Base-by-base conservation (phyloP, 2,329 filamentous ascomycete species). In the Paracorniculantispora psalliotae region DNA sequence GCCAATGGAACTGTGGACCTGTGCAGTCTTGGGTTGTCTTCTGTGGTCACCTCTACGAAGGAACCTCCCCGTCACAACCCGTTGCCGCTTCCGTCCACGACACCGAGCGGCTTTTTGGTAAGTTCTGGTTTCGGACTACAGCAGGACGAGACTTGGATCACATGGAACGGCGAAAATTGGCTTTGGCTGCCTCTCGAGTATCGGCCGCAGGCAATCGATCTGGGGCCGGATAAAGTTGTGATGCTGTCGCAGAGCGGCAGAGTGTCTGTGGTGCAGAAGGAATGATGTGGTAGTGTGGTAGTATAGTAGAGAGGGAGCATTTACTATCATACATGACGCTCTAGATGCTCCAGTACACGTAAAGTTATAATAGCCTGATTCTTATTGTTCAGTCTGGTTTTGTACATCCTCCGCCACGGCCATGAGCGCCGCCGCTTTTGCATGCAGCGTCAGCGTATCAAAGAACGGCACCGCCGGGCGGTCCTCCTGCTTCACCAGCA, bases 401-500 rank as follows among this genome's bases (percentile, higher is more conserved):
- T 25, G 8, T 3, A 50, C n/a, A 19, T 43, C 37, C 2, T 57
- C 47, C 8, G 19, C 37, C 6, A 51, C 35, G 8, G 47, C 55
- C 25, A 8, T 10, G 13, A 51, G 46, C 13, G 61, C 62, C 9
- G 61, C 62, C 5, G 57, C 61, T 47, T 50, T 59, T 10, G 54
- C 61, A 25, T 63, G 61, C 17, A 63, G 54, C 39, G 54, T 49
- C 51, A 63, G 17, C 2, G 62, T 61, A 23, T 64, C 53, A 30
- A 63, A 64, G 57, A 61, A 60, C 1, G 61, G 61, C 23, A 64
- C 6, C 21, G 23, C 19, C 9, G 54, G 55, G 19, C 62, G 43
- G 39, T 63, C 56, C 19, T 59, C 46, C 41, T 64, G 59, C 53
- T 53, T 51, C 55, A 64, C 60, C 19, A 64, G 51, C 23, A 61